Evolutionary conservation across 2,329 filamentous ascomycete genomes (phyloP).

Genomic region (Aspergillus tubingensis): DNA sequence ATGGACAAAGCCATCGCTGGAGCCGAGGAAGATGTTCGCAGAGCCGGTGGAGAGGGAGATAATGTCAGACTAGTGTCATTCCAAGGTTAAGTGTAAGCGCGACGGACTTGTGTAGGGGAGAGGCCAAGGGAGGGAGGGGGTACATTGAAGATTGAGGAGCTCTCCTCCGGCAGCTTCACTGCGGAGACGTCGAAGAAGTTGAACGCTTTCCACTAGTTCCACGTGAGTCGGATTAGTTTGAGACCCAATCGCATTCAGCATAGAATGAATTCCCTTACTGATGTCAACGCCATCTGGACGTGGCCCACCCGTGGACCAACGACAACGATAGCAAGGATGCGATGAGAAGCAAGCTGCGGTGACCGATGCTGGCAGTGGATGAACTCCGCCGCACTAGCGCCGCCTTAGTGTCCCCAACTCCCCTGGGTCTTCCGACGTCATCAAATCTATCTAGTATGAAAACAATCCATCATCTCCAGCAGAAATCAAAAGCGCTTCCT

Average conservation of each 20-base stretch:
- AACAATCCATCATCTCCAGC: too few species aligned
- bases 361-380: constrained; percentile 1
- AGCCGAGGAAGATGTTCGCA: constrained; percentile 86
- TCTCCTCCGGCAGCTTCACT: constrained; percentile 77
- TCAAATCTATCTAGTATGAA: background rate
- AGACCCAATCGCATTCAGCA: background rate
- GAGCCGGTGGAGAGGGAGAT: constrained; percentile 83
- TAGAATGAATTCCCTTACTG: constrained; percentile 29
- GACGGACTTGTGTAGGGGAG: background rate
- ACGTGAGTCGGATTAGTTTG: constrained; percentile 13
- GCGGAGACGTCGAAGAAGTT: constrained; percentile 97
- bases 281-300: constrained; percentile 48
- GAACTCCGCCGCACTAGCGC: constrained; percentile 22
- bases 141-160: constrained; percentile 76
- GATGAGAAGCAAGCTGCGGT: constrained; percentile 12
- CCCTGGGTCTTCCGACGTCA: background rate
- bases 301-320: constrained; percentile 33
- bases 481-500: too few species aligned
- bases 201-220: constrained; percentile 89
- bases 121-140: constrained; percentile 37
- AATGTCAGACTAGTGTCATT: constrained; percentile 60
- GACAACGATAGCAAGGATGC: constrained; percentile 18
- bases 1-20: constrained; percentile 79
- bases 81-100: background rate
- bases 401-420: background rate